Evolutionary conservation across 1,139 yeast genomes (phyloP).

Genomic region (Saccharomyces hybrid): DNA sequence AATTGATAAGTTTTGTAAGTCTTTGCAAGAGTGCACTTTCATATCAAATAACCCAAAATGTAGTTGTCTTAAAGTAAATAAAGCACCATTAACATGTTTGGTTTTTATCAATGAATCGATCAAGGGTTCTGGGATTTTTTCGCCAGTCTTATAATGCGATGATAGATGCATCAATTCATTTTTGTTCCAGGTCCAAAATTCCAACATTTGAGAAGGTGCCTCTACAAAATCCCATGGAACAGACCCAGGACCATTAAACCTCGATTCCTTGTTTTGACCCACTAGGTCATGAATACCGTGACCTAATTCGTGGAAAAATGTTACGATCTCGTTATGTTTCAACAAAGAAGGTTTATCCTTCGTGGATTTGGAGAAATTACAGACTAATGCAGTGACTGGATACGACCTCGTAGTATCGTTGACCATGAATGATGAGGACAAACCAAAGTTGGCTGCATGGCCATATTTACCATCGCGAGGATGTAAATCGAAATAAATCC

Average conservation of each 20-base stretch:
- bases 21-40: conserved; percentile 51
- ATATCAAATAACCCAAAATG: conserved; percentile 74
- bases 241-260: conserved; percentile 64
- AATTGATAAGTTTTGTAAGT: conserved; percentile 40
- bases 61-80: conserved; percentile 64
- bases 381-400: conserved; percentile 73
- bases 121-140: conserved; percentile 50
- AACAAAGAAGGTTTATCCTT: conserved; percentile 64
- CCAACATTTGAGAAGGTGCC: conserved; percentile 85
- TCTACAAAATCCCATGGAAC: conserved; percentile 84
- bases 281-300: conserved; percentile 80
- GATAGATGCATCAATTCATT: conserved; percentile 53
- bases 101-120: conserved; percentile 55
- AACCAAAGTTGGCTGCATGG: conserved; percentile 77
- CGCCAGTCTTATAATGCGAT: conserved; percentile 57
- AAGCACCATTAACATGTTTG: conserved; percentile 70
- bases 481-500: conserved; percentile 72
- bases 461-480: conserved; percentile 84
- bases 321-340: conserved; percentile 71
- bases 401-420: conserved; percentile 45
- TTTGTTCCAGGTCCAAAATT: conserved; percentile 80
- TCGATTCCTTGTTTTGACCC: conserved; percentile 54
- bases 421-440: conserved; percentile 53
- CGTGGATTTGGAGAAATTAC: conserved; percentile 78
- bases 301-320: conserved; percentile 85